Evolutionary conservation across 306 rosid species (phyloP).

Genomic region (Cicer cuneatum): DNA sequence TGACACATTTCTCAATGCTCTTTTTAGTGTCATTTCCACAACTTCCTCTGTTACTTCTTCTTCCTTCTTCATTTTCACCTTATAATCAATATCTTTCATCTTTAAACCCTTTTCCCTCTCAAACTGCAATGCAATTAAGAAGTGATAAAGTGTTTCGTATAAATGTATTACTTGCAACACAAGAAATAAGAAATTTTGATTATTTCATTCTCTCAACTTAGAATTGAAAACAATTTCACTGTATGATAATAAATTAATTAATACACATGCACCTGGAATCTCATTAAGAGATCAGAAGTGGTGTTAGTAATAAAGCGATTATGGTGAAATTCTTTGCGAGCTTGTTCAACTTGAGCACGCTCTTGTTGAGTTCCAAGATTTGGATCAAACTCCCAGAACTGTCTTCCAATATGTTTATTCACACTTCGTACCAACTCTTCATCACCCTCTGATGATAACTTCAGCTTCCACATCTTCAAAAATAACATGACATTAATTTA

Average conservation of each 20-base stretch:
- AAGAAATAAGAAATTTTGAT: no score
- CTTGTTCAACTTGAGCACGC: conserved; percentile 51
- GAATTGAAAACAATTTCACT: no score
- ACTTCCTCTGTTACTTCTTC: conserved; percentile 46
- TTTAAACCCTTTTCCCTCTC: conserved; percentile 47
- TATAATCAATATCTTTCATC: background rate
- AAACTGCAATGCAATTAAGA: conserved; percentile 48
- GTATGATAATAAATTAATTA: no score
- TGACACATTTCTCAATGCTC: conserved; percentile 58
- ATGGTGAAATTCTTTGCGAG: conserved; percentile 43
- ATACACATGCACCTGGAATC: conserved; percentile 60
- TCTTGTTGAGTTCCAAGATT: conserved; percentile 51
- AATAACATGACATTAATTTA: no score
- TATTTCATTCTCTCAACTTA: no score
- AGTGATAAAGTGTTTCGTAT: no score
- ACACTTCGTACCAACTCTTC: conserved; percentile 48
- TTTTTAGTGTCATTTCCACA: conserved; percentile 52
- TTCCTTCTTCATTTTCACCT: conserved; percentile 2
- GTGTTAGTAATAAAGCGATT: conserved; percentile 65
- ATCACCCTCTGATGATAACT: conserved; percentile 50
- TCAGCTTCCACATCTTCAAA: conserved; percentile 76
- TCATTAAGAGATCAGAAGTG: conserved; percentile 72
- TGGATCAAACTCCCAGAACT: conserved; percentile 73
- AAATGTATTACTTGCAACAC: no score
- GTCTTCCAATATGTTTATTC: conserved; percentile 69